Evolutionary conservation across 257 asterid species (phyloP).

Genomic region (Echium plantagineum): DNA sequence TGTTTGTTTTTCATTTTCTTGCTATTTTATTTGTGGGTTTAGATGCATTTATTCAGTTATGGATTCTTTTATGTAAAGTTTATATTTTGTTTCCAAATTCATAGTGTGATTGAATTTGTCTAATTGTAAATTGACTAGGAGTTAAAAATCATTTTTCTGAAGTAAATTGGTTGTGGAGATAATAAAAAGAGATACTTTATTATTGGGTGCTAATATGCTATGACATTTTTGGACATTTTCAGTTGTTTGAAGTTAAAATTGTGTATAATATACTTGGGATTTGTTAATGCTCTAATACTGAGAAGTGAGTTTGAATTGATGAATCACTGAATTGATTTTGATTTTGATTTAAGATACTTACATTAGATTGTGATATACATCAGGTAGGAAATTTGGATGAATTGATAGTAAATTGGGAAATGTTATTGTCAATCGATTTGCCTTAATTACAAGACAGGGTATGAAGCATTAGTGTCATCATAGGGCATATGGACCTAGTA

Average conservation of each 20-base stretch:
- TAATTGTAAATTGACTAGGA: too few species aligned
- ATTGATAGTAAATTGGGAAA: too few species aligned
- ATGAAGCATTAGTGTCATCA: not conserved
- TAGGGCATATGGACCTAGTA: not conserved
- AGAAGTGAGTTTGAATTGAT: not conserved
- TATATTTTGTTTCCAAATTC: not conserved
- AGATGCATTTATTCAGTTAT: not conserved
- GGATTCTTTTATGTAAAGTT: not conserved
- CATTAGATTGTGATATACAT: too few species aligned
- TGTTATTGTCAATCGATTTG: not conserved
- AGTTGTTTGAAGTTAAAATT: too few species aligned
- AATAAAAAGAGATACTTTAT: not conserved
- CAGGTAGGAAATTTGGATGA: too few species aligned
- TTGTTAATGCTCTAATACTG: too few species aligned
- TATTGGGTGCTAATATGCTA: not conserved
- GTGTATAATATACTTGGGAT: too few species aligned
- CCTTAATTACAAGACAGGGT: not conserved
- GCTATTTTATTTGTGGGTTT: not conserved
- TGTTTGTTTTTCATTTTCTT: not conserved
- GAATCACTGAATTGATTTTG: too few species aligned
- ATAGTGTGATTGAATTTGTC: too few species aligned
- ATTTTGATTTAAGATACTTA: too few species aligned
- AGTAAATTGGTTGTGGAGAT: not conserved
- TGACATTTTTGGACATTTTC: too few species aligned
- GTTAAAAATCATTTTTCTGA: too few species aligned